A percentile compares a stretch with the other conserved stretches of the same genome.
Evolutionary conservation across 306 rosid species (phyloP).

Genomic region (Erythrophleum fordii): DNA sequence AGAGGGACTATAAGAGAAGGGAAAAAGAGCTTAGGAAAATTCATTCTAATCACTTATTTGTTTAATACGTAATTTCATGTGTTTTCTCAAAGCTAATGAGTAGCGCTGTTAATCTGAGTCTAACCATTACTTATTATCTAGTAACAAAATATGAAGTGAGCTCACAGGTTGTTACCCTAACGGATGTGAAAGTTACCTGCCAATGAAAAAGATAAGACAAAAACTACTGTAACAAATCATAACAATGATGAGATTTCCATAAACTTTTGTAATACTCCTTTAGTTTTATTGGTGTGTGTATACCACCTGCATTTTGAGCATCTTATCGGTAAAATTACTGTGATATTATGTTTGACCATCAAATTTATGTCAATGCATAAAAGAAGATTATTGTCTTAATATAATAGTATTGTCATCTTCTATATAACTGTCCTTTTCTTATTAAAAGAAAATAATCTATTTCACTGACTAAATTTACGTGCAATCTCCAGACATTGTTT

Average conservation of each 20-base stretch:
- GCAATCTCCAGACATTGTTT: not conserved
- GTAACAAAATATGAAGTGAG: not conserved
- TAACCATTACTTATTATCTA: not conserved
- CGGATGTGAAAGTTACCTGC: not conserved
- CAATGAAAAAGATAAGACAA: not conserved
- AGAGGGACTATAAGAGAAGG: not conserved
- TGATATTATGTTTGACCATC: not conserved
- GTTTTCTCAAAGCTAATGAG: not conserved
- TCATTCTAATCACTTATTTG: not conserved
- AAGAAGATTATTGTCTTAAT: not conserved
- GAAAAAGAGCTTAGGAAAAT: not conserved
- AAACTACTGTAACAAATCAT: not conserved
- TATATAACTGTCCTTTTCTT: not conserved
- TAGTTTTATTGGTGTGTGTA: not conserved
- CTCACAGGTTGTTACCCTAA: not conserved
- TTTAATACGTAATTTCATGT: not conserved
- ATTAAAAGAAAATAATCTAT: not conserved
- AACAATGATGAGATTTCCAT: not conserved
- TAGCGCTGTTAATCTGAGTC: not conserved
- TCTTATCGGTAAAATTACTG: not conserved
- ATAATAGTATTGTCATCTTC: not conserved
- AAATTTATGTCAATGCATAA: not conserved
- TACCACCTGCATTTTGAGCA: not conserved
- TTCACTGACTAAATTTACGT: not conserved
- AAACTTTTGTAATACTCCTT: not conserved